These are phyloP conservation scores for Houttuynia cordata DNA, from an alignment of 164 flowering plant genomes.

Conservation along the genomic window DNA sequence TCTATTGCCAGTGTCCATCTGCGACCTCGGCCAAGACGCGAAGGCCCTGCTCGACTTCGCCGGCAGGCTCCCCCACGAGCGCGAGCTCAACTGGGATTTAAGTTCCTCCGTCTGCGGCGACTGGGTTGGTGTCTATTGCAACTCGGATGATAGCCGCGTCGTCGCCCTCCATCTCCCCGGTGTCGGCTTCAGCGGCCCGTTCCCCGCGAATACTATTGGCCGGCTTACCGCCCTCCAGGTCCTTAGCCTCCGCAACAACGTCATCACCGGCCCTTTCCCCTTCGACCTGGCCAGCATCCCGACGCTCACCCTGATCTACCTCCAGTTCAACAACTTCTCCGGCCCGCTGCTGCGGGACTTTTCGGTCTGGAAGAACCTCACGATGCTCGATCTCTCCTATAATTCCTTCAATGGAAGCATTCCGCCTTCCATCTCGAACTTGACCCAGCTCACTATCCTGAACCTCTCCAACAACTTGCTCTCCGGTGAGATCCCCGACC, in stretches of 20 bases:
- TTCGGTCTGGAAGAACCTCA: constrained; percentile 61
- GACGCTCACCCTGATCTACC: constrained; percentile 43
- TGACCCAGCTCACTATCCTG: constrained; percentile 41
- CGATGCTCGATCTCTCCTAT: constrained; percentile 44
- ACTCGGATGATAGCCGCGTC: constrained; percentile 31
- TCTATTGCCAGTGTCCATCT: background rate
- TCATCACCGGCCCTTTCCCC: constrained; percentile 61
- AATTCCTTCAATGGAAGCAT: constrained; percentile 70
- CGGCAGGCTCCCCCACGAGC: constrained; percentile 24
- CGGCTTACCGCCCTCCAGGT: constrained; percentile 46
- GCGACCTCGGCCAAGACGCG: constrained; percentile 41
- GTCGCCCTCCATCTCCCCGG: constrained; percentile 52
- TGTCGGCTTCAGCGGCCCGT: constrained; percentile 36
- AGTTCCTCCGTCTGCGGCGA: constrained; percentile 8
- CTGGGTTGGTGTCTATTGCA: constrained; percentile 66
- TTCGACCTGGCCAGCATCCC: constrained; percentile 40
- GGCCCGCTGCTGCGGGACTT: constrained; percentile 69
- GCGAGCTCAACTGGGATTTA: constrained; percentile 40
- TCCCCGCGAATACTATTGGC: constrained; percentile 54
- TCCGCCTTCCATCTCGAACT: constrained; percentile 48
- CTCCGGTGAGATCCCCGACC: constrained; percentile 69
- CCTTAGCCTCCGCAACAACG: constrained; percentile 56
- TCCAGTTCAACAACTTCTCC: constrained; percentile 58
- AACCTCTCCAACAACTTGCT: constrained; percentile 58
- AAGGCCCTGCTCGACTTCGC: constrained; percentile 61